Conservation (phyloP, 108 stramenopile genomes). For the Nitzschia sp. region DNA sequence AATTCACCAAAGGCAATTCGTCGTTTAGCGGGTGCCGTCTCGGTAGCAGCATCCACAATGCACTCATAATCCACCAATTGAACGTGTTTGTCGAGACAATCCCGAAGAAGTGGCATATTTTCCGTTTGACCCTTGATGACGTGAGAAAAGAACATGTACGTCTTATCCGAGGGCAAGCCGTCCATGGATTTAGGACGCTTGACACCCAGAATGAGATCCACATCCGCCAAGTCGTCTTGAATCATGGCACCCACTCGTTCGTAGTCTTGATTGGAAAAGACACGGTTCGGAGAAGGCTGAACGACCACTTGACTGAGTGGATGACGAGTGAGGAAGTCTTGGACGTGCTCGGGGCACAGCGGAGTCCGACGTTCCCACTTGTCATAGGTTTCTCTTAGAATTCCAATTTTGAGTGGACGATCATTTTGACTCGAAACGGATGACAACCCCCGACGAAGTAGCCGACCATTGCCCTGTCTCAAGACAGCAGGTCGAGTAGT, state of each 20-base stretch:
- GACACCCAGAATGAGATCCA: conserved; percentile 79
- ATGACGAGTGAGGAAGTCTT: conserved; percentile 20
- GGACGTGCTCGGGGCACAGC: conserved; percentile 52
- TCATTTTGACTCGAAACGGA: conserved; percentile 25
- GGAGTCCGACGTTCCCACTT: conserved; percentile 70
- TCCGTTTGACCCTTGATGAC: conserved; percentile 82
- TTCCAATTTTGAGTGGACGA: conserved; percentile 34
- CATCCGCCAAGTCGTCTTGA: conserved; percentile 60
- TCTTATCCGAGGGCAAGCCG: conserved; percentile 52
- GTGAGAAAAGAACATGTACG: conserved; percentile 87
- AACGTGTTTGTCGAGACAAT: conserved; percentile 61
- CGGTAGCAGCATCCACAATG: conserved; percentile 40
- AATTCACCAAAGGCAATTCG: conserved; percentile 88
- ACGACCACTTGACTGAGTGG: conserved; percentile 34
- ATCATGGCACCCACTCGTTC: conserved; percentile 69
- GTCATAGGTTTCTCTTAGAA: conserved; percentile 64
- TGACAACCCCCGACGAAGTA: not conserved
- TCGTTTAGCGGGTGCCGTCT: conserved; percentile 49
- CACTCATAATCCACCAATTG: conserved; percentile 88
- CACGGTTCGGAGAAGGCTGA: conserved; percentile 70
- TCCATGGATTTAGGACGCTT: conserved; percentile 61
- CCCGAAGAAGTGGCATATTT: conserved; percentile 76
- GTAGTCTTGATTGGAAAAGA: conserved; percentile 75
- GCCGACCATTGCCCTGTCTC: too few species aligned
- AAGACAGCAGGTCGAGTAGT: not conserved